Percentiles rank a stretch among this genome's conserved stretches.
Conservation (phyloP, 1,284 basidiomycete genomes). For the Xanthoconium separans region DNA sequence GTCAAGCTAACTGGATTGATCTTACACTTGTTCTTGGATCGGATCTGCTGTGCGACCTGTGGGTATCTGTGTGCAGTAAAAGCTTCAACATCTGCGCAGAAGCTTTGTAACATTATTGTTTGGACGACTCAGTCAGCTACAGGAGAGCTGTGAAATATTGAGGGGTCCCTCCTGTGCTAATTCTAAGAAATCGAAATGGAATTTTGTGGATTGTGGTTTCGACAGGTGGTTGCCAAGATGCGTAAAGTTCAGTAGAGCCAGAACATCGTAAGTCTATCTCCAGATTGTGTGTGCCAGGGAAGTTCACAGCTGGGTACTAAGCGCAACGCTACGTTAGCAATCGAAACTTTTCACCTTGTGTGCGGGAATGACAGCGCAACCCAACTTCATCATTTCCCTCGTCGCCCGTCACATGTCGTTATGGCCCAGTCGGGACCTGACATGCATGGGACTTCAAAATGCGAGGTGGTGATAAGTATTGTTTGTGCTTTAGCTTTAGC, state of each 20-base stretch:
- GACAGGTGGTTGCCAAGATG: background rate
- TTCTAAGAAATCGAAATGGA: background rate
- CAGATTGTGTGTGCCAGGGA: background rate
- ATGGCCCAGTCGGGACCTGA: background rate
- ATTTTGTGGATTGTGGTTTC: background rate
- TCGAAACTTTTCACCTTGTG: background rate
- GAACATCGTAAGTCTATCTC: background rate
- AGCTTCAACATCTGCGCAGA: background rate
- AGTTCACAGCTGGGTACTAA: background rate
- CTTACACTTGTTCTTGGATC: background rate
- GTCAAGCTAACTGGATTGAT: background rate
- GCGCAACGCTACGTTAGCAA: background rate
- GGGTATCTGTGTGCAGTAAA: background rate
- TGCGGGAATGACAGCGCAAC: no score
- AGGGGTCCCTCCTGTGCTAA: background rate
- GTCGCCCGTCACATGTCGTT: background rate
- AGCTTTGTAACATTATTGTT: background rate
- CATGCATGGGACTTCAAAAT: background rate
- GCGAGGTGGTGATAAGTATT: no score
- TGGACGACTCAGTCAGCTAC: background rate
- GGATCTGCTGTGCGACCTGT: background rate
- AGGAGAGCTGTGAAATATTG: background rate
- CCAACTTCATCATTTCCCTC: background rate
- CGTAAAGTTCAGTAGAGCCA: background rate
- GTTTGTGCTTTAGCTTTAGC: no score